A percentile compares a stretch with the other conserved stretches of the same genome.
Evolutionary conservation across 2,329 filamentous ascomycete species (phyloP).

Genomic region (Nigrospora sphaerica): DNA sequence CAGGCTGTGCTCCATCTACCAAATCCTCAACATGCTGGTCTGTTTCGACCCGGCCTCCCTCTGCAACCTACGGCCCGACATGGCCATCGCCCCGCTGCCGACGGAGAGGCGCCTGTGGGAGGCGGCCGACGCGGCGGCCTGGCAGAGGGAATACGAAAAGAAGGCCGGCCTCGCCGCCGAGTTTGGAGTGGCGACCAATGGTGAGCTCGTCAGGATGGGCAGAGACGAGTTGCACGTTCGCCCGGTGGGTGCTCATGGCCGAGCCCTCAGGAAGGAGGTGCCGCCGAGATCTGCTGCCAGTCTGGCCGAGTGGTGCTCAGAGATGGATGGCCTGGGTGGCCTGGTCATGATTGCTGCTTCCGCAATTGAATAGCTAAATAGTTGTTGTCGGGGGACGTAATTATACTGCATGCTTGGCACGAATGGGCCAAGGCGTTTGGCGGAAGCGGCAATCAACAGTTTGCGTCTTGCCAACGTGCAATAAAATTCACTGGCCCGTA

Average conservation of each 20-base stretch:
- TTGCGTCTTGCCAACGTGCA: too few relatives aligned
- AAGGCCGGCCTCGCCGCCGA: slow-evolving; percentile 11
- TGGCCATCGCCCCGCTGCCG: slow-evolving; percentile 34
- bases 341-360: slow-evolving; percentile 38
- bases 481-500: too few relatives aligned
- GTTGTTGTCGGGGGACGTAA: too few relatives aligned
- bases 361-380: too few relatives aligned
- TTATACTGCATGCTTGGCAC: too few relatives aligned
- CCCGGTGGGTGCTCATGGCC: background rate
- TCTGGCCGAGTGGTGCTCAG: slow-evolving; percentile 38
- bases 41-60: slow-evolving; percentile 30
- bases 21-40: slow-evolving; percentile 32
- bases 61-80: slow-evolving; percentile 25
- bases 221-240: slow-evolving; percentile 7
- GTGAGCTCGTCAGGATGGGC: slow-evolving; percentile 23
- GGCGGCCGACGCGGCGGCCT: slow-evolving; percentile 24
- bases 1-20: slow-evolving; percentile 31
- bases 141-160: slow-evolving; percentile 23
- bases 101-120: slow-evolving; percentile 36
- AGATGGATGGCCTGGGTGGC: slow-evolving; percentile 35
- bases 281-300: slow-evolving; percentile 13
- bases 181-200: slow-evolving; percentile 22
- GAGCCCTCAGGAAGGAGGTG: background rate
- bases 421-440: too few relatives aligned
- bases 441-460: too few relatives aligned